Conservation (phyloP, 768 basidiomycete genomes). For the Dacryopinax primogenitus region DNA sequence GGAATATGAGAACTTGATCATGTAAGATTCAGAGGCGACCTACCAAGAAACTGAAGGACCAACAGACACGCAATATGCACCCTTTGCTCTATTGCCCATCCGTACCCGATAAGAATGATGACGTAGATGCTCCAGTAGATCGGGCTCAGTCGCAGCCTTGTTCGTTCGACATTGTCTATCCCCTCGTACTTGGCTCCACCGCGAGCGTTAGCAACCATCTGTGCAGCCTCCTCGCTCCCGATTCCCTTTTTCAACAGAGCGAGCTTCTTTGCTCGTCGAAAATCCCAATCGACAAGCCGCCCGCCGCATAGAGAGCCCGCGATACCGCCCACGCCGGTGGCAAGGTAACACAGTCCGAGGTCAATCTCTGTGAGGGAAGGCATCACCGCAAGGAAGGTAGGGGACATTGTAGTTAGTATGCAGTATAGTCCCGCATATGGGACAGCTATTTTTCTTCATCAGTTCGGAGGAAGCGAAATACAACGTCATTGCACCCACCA, state of each 20-base stretch:
- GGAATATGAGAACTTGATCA: background rate
- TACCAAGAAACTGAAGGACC: constrained; percentile 22
- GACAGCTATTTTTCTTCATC: constrained; percentile 24
- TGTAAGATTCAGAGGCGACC: background rate
- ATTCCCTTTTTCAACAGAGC: background rate
- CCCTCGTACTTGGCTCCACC: background rate
- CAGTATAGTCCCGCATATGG: background rate
- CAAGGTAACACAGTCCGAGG: constrained; percentile 8
- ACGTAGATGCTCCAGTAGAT: constrained; percentile 15
- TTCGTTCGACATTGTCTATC: constrained; percentile 20
- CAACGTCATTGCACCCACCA: background rate
- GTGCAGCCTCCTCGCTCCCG: background rate
- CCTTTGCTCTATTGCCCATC: constrained; percentile 21
- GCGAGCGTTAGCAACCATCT: background rate
- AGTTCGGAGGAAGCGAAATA: too few species aligned
- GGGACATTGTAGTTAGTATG: background rate
- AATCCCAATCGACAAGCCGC: constrained; percentile 23
- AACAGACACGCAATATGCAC: constrained; percentile 21
- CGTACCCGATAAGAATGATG: constrained; percentile 19
- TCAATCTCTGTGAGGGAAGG: constrained; percentile 13
- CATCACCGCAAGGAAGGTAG: background rate
- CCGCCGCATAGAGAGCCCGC: constrained; percentile 21
- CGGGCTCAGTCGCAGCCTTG: constrained; percentile 20
- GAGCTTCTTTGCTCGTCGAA: constrained; percentile 16
- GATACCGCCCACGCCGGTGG: constrained; percentile 23